A percentile compares a stretch with the other conserved stretches of the same genome.
Conservation (phyloP, 1,139 yeast genomes). For the Saccharomyces hybrid region DNA sequence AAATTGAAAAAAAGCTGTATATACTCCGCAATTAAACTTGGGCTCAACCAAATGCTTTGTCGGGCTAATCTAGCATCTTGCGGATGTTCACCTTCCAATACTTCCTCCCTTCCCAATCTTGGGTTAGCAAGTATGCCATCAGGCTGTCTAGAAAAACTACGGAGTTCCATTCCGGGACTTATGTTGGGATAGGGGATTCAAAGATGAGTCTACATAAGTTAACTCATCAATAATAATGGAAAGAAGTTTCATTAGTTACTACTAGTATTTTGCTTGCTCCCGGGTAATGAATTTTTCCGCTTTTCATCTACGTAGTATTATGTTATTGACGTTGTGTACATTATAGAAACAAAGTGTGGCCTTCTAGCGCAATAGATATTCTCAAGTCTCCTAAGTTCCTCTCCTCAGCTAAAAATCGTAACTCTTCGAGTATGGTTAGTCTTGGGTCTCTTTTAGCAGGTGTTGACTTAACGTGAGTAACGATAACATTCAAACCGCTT, state of each 20-base stretch:
- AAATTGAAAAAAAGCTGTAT: conserved; percentile 46
- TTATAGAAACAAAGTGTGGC: conserved; percentile 23
- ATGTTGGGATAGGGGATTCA: neutral
- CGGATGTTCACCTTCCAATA: neutral
- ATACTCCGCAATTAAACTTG: conserved; percentile 30
- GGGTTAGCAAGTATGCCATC: neutral
- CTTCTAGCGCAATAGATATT: conserved; percentile 26
- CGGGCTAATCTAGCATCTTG: neutral
- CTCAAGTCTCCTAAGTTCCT: conserved; percentile 11
- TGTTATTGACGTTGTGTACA: neutral
- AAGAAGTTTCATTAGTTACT: neutral
- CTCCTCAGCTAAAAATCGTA: conserved; percentile 32
- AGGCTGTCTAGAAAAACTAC: neutral
- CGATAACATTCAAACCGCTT: conserved; percentile 44
- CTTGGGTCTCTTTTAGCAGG: conserved; percentile 45
- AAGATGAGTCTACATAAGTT: neutral
- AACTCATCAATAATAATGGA: neutral
- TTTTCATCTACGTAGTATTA: neutral
- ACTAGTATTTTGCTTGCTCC: neutral
- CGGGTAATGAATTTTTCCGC: neutral
- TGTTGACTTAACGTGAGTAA: conserved; percentile 68
- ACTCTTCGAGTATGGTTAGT: conserved; percentile 38
- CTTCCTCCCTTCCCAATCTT: neutral
- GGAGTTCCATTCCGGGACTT: neutral
- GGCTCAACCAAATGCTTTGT: conserved; percentile 2